Percentiles rank a stretch among this genome's conserved stretches.
Evolutionary conservation across 2,329 filamentous ascomycete genomes (phyloP).

Genomic region (Claviceps africana): DNA sequence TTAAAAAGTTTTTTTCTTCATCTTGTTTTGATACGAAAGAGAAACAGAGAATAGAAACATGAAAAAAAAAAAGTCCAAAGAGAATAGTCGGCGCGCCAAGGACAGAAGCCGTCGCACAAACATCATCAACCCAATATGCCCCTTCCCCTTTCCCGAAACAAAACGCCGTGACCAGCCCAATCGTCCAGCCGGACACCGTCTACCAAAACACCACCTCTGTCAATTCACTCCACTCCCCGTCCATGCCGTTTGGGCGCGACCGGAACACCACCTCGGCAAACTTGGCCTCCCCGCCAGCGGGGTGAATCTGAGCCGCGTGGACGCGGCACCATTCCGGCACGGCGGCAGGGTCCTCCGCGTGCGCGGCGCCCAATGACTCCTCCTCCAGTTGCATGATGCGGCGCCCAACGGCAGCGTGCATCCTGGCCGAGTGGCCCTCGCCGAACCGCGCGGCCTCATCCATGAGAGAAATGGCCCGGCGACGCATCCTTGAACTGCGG

Average conservation of each 20-base stretch:
- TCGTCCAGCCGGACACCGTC: too few species aligned
- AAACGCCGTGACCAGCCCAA: too few species aligned
- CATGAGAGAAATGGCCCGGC: conserved; percentile 7
- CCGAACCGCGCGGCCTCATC: conserved; percentile 2
- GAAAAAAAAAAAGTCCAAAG: too few species aligned
- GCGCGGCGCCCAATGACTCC: conserved; percentile 1
- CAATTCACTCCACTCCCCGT: conserved; percentile 3
- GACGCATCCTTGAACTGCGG: conserved; percentile 5
- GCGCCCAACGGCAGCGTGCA: not conserved
- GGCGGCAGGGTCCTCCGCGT: not conserved
- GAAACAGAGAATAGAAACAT: too few species aligned
- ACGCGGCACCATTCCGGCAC: conserved; percentile 6
- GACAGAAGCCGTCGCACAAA: too few species aligned
- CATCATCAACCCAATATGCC: too few species aligned
- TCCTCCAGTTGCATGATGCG: conserved; percentile 5
- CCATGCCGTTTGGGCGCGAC: conserved; percentile 2
- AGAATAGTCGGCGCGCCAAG: too few species aligned
- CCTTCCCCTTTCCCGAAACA: too few species aligned
- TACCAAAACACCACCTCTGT: conserved; percentile 1
- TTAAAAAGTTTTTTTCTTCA: too few species aligned
- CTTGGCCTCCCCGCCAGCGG: not conserved
- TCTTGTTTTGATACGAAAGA: too few species aligned
- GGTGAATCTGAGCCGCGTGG: conserved; percentile 2
- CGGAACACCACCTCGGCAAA: not conserved
- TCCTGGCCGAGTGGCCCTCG: not conserved